Evolutionary conservation across 495 filamentous ascomycete genomes (phyloP), one percentile per base, ranked within the genome.

Genomic region (Xylaria curta): DNA sequence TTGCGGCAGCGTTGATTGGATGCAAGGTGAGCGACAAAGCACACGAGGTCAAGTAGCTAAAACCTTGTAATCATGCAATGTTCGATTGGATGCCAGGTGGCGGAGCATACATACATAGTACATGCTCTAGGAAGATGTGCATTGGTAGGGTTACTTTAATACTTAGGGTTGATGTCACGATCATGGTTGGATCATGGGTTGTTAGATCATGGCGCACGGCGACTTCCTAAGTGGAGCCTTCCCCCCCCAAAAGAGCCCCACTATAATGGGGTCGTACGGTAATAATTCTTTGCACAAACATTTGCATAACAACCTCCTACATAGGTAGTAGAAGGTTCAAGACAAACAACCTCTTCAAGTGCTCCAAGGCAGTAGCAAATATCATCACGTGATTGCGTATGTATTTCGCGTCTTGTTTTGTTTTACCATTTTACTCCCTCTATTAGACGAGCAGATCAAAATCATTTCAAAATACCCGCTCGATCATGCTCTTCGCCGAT

Each of bases 61-160:
- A 31, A 0, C 26, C 24, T 64, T 3, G 33, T 62, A 47, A 5
- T 36, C 46, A 75, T 68, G 28, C 38, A 24, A 60, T 54, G 71
- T 33, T 70, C 54, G 68, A 77, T 77, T 75, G 72, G 75, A 70
- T 73, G 44, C 69, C 38, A 70, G 28, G 33, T 13, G 26, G 36
- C 36, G n/a, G 46, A 31, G 31, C 66, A 59, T 64, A 53, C 17
- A 33, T 4, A n/a, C 54, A 19, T 33, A 33, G 2, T 33, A 33
- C 31, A 2, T 33, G 4, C 31, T 33, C 31, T 33, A 42, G n/a
- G 13, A 19, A 9, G 53, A 68, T 51, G 21, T 53, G 66, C 26
- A 67, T 21, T 28, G 51, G 66, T 13, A 59, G 15, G 36, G 65
- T 26, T 26, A 7, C 9, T 60, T 3, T 26, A 4, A 36, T 51